Conservation (phyloP, 2,329 filamentous ascomycete genomes). For the Exophiala phaeomuriformis region DNA sequence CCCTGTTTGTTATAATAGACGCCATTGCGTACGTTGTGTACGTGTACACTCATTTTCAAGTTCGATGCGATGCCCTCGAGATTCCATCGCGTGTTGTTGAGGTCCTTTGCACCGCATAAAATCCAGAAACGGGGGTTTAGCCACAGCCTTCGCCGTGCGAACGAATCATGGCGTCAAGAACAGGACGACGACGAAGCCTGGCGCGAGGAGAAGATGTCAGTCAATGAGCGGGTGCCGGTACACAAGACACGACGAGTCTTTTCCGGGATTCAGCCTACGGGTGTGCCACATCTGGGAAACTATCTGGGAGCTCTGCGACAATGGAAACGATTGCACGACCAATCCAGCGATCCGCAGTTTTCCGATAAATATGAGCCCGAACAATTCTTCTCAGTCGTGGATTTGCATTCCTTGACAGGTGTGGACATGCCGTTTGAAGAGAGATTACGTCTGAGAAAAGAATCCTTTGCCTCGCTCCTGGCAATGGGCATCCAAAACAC, state of each 20-base stretch:
- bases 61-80: constrained; percentile 11
- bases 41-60: constrained; percentile 17
- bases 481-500: constrained; percentile 76
- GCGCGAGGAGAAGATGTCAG: not conserved
- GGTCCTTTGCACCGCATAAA: not conserved
- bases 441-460: constrained; percentile 59
- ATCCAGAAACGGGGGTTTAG: constrained; percentile 5
- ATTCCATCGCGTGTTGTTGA: not conserved
- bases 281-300: constrained; percentile 88
- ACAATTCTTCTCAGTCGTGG: constrained; percentile 78
- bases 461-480: constrained; percentile 71
- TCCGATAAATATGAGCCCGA: constrained; percentile 1
- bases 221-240: not conserved
- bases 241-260: constrained; percentile 55
- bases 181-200: not conserved
- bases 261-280: constrained; percentile 95
- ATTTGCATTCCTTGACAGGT: constrained; percentile 81
- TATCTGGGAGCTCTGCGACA: constrained; percentile 82
- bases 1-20: too few relatives aligned
- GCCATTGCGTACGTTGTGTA: constrained; percentile 7
- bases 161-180: not conserved
- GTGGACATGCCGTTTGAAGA: constrained; percentile 50
- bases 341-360: constrained; percentile 46
- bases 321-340: constrained; percentile 76
- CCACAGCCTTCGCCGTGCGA: not conserved